phyloP scores from a whole-genome alignment of 2,329 filamentous ascomycete genomes.

The Pseudocercospora vitis region DNA sequence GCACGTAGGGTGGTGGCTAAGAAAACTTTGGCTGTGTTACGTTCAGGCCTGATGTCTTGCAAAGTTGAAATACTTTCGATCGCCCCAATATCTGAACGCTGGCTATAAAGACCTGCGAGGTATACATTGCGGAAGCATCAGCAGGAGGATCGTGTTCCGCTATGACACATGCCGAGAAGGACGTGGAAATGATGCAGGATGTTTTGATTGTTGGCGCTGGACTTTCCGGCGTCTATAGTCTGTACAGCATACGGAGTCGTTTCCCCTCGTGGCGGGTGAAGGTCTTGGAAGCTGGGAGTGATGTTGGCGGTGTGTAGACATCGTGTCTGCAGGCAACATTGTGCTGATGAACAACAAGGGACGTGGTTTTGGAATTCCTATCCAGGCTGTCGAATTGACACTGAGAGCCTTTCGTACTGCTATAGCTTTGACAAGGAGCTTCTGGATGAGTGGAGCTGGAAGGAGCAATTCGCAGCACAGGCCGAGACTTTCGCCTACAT shows the following conservation, averaged over 20 bases:
- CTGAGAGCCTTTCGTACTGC: slow-evolving; percentile 47
- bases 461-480: slow-evolving; percentile 29
- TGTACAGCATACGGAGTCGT: slow-evolving; percentile 34
- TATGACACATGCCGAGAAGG: not conserved
- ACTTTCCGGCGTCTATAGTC: slow-evolving; percentile 43
- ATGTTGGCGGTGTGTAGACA: slow-evolving; percentile 13
- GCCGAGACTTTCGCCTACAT: slow-evolving; percentile 57
- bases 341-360: not conserved
- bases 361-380: slow-evolving; percentile 37
- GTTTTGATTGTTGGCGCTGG: slow-evolving; percentile 41
- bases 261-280: slow-evolving; percentile 8
- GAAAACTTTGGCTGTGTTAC: too few relatives aligned
- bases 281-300: slow-evolving; percentile 18
- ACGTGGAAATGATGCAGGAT: slow-evolving; percentile 10
- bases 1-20: too few relatives aligned
- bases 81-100: too few relatives aligned
- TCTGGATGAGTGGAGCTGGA: slow-evolving; percentile 57
- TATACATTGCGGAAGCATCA: not conserved
- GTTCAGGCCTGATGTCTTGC: too few relatives aligned
- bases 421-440: slow-evolving; percentile 47
- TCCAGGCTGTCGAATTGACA: slow-evolving; percentile 46
- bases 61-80: too few relatives aligned
- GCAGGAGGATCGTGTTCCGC: not conserved
- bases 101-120: too few relatives aligned
- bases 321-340: not conserved